Evolutionary conservation across 1,139 yeast genomes (phyloP), one percentile per base, ranked within the genome.

Genomic region (Hemisphaericaspora xylanilytica): DNA sequence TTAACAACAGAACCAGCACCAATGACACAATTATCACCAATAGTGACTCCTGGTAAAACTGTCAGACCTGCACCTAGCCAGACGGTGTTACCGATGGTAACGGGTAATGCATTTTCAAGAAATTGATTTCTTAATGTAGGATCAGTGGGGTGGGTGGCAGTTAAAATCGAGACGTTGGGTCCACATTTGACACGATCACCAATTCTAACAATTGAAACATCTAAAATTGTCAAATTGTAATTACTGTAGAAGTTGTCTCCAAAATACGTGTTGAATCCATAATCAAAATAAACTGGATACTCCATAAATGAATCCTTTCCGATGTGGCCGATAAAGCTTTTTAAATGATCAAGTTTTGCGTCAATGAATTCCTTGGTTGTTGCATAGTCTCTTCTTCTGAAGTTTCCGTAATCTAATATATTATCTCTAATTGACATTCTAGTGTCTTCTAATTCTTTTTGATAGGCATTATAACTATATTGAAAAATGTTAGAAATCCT

Each of bases 1-100:
- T 70, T 70, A 18, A 83, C 87, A 2, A 81, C 80, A 4, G 80
- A 61, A 3, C 86, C 87, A 5, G 89, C 86, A 5, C 82, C 90
- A 35, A 83, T 65, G 1, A 80, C 80, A n/a, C 73, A 68, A 1
- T 75, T 75, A 28, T 77, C 73, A 6, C 89, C 89, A 37, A 83
- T 71, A 1, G 75, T 78, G 11, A 81, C 84, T 2, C 88, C 89
- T 2, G 85, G 85, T 38, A 82, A 59, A 5, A 83, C 68, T 1
- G 65, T 63, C 16, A 65, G 74, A 35, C 70, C 67, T 2, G 80
- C 70, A 8, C 86, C 85, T 33, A 83, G 63, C 90, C 90, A 83
- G 13, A 79, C 84, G 42, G 76, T 73, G 51, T 79, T 68, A 0
- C 84, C 87, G 20, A 83, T 78, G 2, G 59, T 64, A 22, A 83